Base-by-base conservation (phyloP, 1,139 yeast genomes). In the Keqinozyma sinolaborantium region DNA sequence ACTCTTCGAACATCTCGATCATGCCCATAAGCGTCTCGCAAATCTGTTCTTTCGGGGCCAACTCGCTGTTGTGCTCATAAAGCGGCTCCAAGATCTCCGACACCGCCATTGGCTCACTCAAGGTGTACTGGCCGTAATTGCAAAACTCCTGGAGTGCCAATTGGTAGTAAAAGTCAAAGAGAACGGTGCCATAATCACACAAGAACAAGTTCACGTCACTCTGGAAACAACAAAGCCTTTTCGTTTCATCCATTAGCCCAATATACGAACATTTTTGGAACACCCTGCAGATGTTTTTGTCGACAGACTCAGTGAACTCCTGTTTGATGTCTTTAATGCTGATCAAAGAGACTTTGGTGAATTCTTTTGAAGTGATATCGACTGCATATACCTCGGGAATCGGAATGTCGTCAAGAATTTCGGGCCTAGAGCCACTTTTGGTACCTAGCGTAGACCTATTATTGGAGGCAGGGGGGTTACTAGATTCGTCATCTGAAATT, bases 1-100 rank as follows among this genome's bases (percentile, higher is more conserved):
- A 92, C 44, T 90, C 97, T 7, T 59, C 50, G 32, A 84, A 66
- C 98, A 94, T 92, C 10, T 80, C 88, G 24, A 60, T 61, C 84
- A 82, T 80, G 1, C 50, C 53, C 26, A 63, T 47, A 2, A 83
- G 44, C 0, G 37, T 42, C 1, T 36, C 45, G 2, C 61, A 48
- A 0, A 63, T 45, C 8, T 32, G 35, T 1, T 47, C 45, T 21
- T 32, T 44, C 8, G 54, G 50, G 9, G 31, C 34, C 13, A 56
- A 40, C 4, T 29, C 31, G 10, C 29, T 14, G 13, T 36, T 36
- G 5, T 29, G 33, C 14, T 40, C 44, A 34, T 50, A 55, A 31
- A 55, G 40, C n/a, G 53, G 58, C n/a, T 41, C 53, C 28, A 65
- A 37, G n/a, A 64, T 33, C 2, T 56, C 53, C 2, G 39, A 35